Evolutionary conservation across 495 filamentous ascomycete genomes (phyloP).

Genomic region (Venustampulla echinocandica): DNA sequence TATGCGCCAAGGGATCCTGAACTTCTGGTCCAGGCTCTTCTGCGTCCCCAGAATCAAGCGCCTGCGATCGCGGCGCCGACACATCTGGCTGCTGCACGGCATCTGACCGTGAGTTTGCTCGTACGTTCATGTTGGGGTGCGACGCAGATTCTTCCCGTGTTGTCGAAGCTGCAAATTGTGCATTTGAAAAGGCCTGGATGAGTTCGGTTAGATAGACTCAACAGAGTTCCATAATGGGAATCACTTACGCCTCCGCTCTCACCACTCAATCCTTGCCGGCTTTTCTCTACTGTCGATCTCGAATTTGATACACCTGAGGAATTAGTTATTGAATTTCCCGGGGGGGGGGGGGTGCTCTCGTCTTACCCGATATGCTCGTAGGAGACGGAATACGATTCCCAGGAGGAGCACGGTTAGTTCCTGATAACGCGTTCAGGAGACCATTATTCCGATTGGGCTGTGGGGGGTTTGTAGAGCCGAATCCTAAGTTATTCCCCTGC

Average conservation of each 20-base stretch:
- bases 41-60: conserved; percentile 32
- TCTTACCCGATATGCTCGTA: conserved; percentile 18
- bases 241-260: conserved; percentile 17
- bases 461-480: conserved; percentile 24
- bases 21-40: conserved; percentile 36
- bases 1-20: conserved; percentile 56
- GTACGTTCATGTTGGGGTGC: conserved; percentile 9
- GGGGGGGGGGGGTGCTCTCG: background rate
- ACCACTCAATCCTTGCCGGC: conserved; percentile 4
- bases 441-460: conserved; percentile 37
- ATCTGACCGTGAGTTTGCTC: conserved; percentile 24
- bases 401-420: conserved; percentile 20
- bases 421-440: conserved; percentile 49
- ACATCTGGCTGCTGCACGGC: conserved; percentile 9
- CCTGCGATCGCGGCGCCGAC: conserved; percentile 18
- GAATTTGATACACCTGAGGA: conserved; percentile 15
- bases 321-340: conserved; percentile 5
- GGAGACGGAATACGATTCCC: conserved; percentile 21
- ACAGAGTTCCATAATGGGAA: background rate
- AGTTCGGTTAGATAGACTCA: conserved; percentile 3
- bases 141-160: conserved; percentile 8
- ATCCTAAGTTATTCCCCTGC: conserved; percentile 39
- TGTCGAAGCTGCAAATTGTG: conserved; percentile 12
- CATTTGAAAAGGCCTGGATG: conserved; percentile 5
- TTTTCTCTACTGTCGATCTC: conserved; percentile 16